Evolutionary conservation across 2,329 filamentous ascomycete genomes (phyloP), one percentile per base, ranked within the genome.

Genomic region (Scedosporium aurantiacum): DNA sequence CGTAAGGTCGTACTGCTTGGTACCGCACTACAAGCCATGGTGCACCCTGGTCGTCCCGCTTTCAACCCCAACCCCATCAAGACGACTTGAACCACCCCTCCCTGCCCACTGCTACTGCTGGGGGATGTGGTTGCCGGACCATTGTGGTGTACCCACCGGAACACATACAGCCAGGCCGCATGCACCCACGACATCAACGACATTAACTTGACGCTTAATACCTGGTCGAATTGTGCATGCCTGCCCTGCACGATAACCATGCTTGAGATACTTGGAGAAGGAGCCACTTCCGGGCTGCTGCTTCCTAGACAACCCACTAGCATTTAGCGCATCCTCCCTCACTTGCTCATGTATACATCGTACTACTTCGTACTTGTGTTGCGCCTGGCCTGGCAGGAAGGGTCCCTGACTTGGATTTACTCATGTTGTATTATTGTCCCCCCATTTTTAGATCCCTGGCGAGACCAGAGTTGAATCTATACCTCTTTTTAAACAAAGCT

Each of bases 201-300:
- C 14, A 23, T n/a, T n/a, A n/a, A n/a, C n/a, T n/a, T n/a, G 12
- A 18, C 14, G n/a, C 23, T 10, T 41, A 10, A 43, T 6, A 21
- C 27, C 28, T 57, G 14, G 55, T 18, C 32, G 28, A 14, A 28
- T 43, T 28, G 25, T 25, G 16, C 58, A 41, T 60, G 58, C 58
- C 7, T 23, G 18, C 27, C n/a, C 43, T 23, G 41, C 47, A 52
- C 43, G 25, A 8, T 18, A 32, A 50, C n/a, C 58, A 59, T 59
- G 41, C 57, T 47, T 14, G 14, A 23, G 27, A 28, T 16, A 40
- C n/a, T n/a, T n/a, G n/a, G n/a, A n/a, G 55, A n/a, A 32, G 28
- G 37, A 41, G 47, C 58, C 25, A 37, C 43, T 60, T 52, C 55
- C 58, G 58, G 43, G 43, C 23, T 50, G 43, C 27, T 32, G 58